Base-by-base conservation (phyloP, 768 basidiomycete species). In the Suillus decipiens region DNA sequence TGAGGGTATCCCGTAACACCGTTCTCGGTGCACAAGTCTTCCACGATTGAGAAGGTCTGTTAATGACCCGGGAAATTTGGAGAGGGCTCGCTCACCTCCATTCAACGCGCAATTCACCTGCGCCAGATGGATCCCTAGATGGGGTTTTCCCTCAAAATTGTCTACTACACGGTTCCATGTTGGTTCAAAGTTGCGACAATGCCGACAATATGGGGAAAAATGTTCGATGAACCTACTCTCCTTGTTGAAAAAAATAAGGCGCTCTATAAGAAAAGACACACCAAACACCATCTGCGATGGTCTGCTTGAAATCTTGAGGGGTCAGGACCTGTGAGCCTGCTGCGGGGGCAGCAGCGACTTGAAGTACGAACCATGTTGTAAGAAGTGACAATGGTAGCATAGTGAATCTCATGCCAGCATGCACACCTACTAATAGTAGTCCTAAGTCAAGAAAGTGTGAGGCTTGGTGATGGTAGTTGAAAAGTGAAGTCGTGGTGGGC, bases 171-270 rank as follows among this genome's bases (percentile, higher is more conserved):
- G 76, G 48, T 86, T 80, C 94, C 95, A 97, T 33, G 89, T 93
- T 0, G 95, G 89, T 11, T 86, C 87, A 68, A 97, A 96, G 0
- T 77, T 72, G 37, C 82, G 80, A 75, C 95, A 97, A 71, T 96
- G 95, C 5, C 75, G 72, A 69, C 95, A 97, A 70, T 88, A 89
- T 0, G 95, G 95, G 1, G 92, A 95, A 72, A 86, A 97, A 74
- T 92, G 89, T 69, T 96, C 94, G 56, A 96, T 79, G 63, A 96
- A 87, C 87, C 87, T 82, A 65, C 42, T 34, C 45, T 19, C 15
- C 36, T 28, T 43, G 9, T 10, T 51, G 22, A 56, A 50, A 42
- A 36, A n/a, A 53, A 47, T 28, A 14, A 51, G 53, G 48, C 0
- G 12, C 3, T 1, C 24, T 4, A 22, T 31, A 43, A 1, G 24